phyloP scores from a whole-genome alignment of 305 asterid species.

The Solanum aculeatissimum region DNA sequence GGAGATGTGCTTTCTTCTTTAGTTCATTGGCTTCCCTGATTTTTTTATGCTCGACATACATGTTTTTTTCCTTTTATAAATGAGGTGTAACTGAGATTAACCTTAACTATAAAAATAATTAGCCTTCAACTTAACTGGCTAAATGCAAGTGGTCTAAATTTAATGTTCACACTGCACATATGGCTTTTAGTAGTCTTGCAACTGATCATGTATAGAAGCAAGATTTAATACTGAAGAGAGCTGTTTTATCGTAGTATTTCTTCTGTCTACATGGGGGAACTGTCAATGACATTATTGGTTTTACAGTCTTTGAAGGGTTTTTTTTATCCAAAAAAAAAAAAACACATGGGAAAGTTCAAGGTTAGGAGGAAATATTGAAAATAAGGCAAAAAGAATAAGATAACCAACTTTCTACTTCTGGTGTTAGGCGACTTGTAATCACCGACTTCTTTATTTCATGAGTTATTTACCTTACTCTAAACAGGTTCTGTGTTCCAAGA shows the following conservation, averaged over 20 bases:
- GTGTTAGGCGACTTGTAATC: not conserved
- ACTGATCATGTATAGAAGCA: not conserved
- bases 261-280: not conserved
- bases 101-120: not conserved
- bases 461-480: not conserved
- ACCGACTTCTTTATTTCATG: not conserved
- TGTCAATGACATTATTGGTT: not conserved
- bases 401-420: not conserved
- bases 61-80: not conserved
- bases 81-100: not conserved
- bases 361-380: not conserved
- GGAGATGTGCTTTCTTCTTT: not conserved
- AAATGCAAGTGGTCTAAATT: not conserved
- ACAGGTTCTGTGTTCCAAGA: not conserved
- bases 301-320: not conserved
- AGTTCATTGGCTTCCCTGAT: not conserved
- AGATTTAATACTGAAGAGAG: not conserved
- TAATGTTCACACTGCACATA: not conserved
- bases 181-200: not conserved
- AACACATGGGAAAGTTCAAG: not conserved
- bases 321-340: not conserved
- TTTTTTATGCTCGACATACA: not conserved
- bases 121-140: not conserved
- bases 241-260: not conserved
- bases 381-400: not conserved